Evolutionary conservation across 352 stramenopile genomes (phyloP), one percentile per base, ranked within the genome.

Genomic region (Phytophthora chlamydospora): DNA sequence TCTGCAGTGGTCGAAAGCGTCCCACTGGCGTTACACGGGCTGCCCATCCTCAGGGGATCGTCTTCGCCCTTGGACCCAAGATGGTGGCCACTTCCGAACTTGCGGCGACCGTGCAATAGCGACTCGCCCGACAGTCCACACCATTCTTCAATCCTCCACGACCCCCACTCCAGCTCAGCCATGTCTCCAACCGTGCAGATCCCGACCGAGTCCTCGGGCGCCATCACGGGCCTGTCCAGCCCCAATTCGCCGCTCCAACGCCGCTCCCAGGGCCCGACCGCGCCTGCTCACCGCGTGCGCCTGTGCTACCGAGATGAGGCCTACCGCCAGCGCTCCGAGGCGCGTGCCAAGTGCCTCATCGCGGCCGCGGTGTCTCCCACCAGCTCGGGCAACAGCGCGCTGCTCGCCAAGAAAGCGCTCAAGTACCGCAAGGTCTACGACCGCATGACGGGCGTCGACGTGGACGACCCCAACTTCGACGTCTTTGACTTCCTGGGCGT

Each of bases 361-460:
- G 58, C 64, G 1, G 71, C 65, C 16, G 72, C 73, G 0, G 31
- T 66, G 10, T 63, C 62, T 9, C 38, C 60, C 34, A 39, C 47
- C 14, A 60, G 33, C 49, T 72, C 66, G 45, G 78, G 62, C 42
- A 82, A 51, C 35, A 76, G 60, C 45, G 64, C 53, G 21, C 16
- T 82, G 29, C 59, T 88, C 17, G 75, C 78, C n/a, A 70, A 66
- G 55, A 85, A 83, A 53, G 78, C 75, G 35, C 75, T 87, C 51
- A 75, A 77, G 52, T 84, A 87, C 47, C 78, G 78, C 59, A 85
- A 85, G 29, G 64, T 83, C 5, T 71, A 71, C 34, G 62, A 79
- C 46, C 71, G 76, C 19, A 75, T 83, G 60, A 64, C 48, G 6
- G 54, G 59, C 31, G 68, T 82, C 31, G 58, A 86, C 40, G 66